Conservation (phyloP, 345 rosid species). For the Populus pruinosa region DNA sequence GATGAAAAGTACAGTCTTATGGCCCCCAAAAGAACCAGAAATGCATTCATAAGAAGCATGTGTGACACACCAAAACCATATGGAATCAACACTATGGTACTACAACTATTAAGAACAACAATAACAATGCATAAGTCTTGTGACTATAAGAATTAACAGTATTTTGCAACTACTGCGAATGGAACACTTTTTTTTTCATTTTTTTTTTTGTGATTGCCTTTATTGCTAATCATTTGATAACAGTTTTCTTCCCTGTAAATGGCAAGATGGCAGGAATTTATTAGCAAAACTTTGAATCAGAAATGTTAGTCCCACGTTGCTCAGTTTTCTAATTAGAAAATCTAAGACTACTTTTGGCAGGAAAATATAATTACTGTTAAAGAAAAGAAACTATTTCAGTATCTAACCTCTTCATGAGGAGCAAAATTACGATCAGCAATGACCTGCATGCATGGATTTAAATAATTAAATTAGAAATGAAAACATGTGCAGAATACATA, state of each 20-base stretch:
- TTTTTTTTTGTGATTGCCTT: no score
- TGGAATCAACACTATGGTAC: no score
- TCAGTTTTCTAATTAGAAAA: not conserved
- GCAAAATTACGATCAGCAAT: conserved; percentile 66
- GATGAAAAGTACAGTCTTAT: not conserved
- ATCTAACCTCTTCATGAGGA: conserved; percentile 73
- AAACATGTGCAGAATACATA: not conserved
- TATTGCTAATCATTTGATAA: no score
- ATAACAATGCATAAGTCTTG: no score
- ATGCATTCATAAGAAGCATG: not conserved
- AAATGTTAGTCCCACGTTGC: not conserved
- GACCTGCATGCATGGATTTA: conserved; percentile 47
- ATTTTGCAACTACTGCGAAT: no score
- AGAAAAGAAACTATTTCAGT: not conserved
- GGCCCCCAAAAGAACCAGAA: not conserved
- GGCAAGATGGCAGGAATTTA: not conserved
- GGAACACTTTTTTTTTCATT: no score
- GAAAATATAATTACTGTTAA: not conserved
- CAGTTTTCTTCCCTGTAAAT: not conserved
- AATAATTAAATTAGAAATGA: not conserved
- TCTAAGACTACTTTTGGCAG: not conserved
- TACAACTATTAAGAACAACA: no score
- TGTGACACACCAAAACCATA: not conserved
- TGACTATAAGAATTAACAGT: no score
- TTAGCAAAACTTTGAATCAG: not conserved